Conservation (phyloP, 768 basidiomycete species). For the Termitomyces bulborhizus region DNA sequence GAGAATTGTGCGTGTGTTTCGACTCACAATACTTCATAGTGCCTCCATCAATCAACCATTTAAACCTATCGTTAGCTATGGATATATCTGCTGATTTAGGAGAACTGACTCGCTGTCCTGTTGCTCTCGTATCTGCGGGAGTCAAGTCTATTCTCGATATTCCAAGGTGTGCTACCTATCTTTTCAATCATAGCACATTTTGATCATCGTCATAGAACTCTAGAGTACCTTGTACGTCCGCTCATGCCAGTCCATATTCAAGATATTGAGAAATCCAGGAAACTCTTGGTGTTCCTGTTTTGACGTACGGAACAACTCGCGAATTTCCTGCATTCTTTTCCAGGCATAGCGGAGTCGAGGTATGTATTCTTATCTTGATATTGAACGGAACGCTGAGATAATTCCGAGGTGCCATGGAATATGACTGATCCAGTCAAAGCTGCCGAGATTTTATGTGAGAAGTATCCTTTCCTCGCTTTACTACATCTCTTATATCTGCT, state of each 20-base stretch:
- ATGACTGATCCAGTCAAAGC: constrained; percentile 56
- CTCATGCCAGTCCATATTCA: background rate
- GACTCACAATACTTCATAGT: background rate
- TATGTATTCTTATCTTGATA: constrained; percentile 19
- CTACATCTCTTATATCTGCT: background rate
- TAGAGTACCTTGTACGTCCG: constrained; percentile 65
- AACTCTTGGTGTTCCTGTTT: constrained; percentile 89
- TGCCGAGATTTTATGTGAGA: constrained; percentile 70
- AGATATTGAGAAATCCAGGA: constrained; percentile 45
- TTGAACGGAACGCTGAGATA: background rate
- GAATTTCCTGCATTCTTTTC: constrained; percentile 97
- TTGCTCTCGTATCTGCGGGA: constrained; percentile 89
- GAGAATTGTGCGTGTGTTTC: constrained; percentile 28
- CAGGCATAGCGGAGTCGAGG: constrained; percentile 76
- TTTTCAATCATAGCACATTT: background rate
- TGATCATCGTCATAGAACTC: constrained; percentile 41
- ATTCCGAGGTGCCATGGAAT: constrained; percentile 72
- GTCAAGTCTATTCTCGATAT: constrained; percentile 96
- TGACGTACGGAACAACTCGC: constrained; percentile 65
- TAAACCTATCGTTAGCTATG: constrained; percentile 50
- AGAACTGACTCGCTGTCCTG: constrained; percentile 83
- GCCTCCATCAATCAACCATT: background rate
- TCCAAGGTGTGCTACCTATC: constrained; percentile 44
- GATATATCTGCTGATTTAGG: constrained; percentile 93
- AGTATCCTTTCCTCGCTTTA: background rate